Evolutionary conservation across 176 grass and related monocot genomes (phyloP), one percentile per base, ranked within the genome.

Genomic region (Thinopyrum elongatum): DNA sequence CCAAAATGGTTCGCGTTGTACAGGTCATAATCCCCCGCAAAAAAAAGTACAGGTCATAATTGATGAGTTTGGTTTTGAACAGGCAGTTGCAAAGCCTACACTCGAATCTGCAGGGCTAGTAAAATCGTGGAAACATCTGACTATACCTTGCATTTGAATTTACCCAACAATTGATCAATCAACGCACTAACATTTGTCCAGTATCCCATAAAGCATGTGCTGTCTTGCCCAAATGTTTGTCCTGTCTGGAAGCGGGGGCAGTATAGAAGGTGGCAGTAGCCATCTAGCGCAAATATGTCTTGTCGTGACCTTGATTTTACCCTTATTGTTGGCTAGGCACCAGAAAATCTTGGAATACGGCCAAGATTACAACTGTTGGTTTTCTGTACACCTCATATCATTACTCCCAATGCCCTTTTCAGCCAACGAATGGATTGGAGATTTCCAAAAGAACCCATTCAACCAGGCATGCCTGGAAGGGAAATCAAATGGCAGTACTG

Each of bases 341-440:
- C 41, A 76, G 27, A 13, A 85, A 34, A 35, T 77, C 13, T 85
- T 77, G 39, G 13, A 55, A 64, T 16, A 57, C 39, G 7, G 60
- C 22, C 12, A 29, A 68, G 34, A 46, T n/a, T 75, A 22, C 31
- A 62, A 65, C 49, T 30, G 46, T 62, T 39, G 4, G 41, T 90
- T 76, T 60, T 90, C 10, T 78, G 38, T 27, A 31, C 13, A 64
- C 44, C 21, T 76, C 59, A 67, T 57, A 23, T 74, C 44, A 0
- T 74, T 73, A 73, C 16, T 68, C 11, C 6, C 7, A 17, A 65
- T 53, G 63, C 23, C 21, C 26, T 89, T 74, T 35, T 23, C 84
- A 95, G 90, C 59, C 36, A 67, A 84, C 9, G 61, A 68, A 78
- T 95, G 93, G 93, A 61, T 82, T 78, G 28, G 28, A 80, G 4